These are phyloP conservation scores for Gypsophila paniculata DNA, from an alignment of 179 eudicot genomes.

Conservation along the genomic window DNA sequence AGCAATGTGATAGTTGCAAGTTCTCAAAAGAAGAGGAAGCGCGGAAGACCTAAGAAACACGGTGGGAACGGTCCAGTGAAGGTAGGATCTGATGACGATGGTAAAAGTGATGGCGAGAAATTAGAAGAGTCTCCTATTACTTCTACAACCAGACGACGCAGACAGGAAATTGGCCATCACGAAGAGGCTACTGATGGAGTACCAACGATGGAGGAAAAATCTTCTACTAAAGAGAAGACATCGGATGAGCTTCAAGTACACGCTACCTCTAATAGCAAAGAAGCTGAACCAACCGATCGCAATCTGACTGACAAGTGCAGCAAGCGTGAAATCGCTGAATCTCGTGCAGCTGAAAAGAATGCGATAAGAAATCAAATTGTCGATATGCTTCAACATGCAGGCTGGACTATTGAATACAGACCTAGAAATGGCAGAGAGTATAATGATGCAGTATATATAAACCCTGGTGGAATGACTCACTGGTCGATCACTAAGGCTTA, in stretches of 20 bases:
- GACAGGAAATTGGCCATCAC: constrained; percentile 6
- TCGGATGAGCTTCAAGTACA: constrained; percentile 5
- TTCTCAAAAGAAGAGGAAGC: constrained; percentile 26
- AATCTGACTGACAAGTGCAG: constrained; percentile 21
- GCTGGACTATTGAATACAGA: constrained; percentile 74
- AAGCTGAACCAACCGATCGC: constrained; percentile 13
- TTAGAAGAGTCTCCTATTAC: constrained; percentile 23
- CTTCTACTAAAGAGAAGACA: constrained; percentile 9
- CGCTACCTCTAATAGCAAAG: constrained; percentile 24
- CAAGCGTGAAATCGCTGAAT: constrained; percentile 37
- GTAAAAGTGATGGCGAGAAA: constrained; percentile 11
- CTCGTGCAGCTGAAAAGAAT: constrained; percentile 28
- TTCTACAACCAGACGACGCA: constrained; percentile 22
- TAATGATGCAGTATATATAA: constrained; percentile 65
- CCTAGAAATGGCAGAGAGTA: constrained; percentile 56
- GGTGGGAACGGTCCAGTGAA: constrained; percentile 16
- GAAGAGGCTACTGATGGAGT: constrained; percentile 1
- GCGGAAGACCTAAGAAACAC: constrained; percentile 35
- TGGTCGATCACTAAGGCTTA: constrained; percentile 91
- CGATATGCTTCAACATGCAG: constrained; percentile 54
- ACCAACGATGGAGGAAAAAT: neutral
- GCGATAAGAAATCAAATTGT: constrained; percentile 51
- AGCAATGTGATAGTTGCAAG: constrained; percentile 8
- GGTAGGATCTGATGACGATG: constrained; percentile 13
- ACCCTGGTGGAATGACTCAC: constrained; percentile 48